phyloP scores from a whole-genome alignment of 345 rosid species.

The Syzygium jambos region DNA sequence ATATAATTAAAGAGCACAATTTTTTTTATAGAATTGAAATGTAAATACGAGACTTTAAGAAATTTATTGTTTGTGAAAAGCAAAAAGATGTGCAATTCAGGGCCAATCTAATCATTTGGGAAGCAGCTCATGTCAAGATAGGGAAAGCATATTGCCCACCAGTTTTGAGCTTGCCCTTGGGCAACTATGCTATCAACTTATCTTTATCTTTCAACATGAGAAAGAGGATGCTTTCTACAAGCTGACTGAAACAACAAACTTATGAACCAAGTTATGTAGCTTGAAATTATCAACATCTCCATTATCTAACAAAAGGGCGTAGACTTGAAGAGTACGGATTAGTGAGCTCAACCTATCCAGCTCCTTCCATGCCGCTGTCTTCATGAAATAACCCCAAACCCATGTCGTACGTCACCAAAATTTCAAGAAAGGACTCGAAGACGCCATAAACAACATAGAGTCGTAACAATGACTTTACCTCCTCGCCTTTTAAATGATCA shows the following conservation, averaged over 20 bases:
- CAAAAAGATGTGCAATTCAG: neutral
- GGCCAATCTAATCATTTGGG: neutral
- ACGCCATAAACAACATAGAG: neutral
- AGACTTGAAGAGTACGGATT: neutral
- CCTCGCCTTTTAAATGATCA: neutral
- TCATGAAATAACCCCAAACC: neutral
- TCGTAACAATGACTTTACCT: neutral
- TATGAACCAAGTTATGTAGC: neutral
- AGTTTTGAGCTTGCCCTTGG: neutral
- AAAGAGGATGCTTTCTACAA: neutral
- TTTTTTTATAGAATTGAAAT: neutral
- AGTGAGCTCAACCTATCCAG: neutral
- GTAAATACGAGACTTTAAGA: neutral
- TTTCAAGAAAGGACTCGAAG: neutral
- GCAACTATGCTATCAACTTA: neutral
- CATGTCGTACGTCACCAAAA: neutral
- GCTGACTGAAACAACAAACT: neutral
- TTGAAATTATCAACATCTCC: neutral
- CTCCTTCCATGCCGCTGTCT: neutral
- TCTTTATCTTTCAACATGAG: neutral
- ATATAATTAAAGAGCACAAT: fast-evolving
- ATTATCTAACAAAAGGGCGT: neutral
- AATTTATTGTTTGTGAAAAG: neutral
- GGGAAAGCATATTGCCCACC: neutral
- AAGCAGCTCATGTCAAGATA: neutral